Percentiles rank a stretch among this genome's conserved stretches.
Conservation (phyloP, 202 grass and related monocot species). For the Carex sylvatica region DNA sequence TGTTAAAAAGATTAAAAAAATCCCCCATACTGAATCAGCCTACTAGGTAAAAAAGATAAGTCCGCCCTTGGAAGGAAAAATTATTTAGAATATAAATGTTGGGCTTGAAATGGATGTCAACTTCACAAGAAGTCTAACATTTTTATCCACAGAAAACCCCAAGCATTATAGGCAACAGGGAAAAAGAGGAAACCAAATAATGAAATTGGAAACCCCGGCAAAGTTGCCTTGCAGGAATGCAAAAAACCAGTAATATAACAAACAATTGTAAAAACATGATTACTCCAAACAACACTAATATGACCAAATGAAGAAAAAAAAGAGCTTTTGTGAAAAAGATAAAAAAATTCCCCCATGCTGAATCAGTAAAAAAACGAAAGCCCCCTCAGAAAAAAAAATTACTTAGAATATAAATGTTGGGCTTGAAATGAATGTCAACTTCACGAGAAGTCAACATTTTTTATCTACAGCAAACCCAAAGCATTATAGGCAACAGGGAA, state of each 20-base stretch:
- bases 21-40: too few species aligned
- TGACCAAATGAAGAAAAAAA: too few species aligned
- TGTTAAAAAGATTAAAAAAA: too few species aligned
- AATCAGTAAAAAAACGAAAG: too few species aligned
- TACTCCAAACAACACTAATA: too few species aligned
- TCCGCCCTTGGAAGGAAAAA: too few species aligned
- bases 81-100: not conserved
- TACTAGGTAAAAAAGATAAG: too few species aligned
- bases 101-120: not conserved
- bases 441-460: not conserved
- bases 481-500: slow-evolving; percentile 13
- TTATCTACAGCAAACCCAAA: not conserved
- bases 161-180: slow-evolving; percentile 4
- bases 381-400: not conserved
- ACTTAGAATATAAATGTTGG: not conserved
- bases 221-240: not conserved
- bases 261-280: too few species aligned
- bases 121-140: not conserved
- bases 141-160: not conserved
- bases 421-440: not conserved
- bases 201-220: slow-evolving; percentile 20
- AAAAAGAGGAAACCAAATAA: slow-evolving; percentile 24
- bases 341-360: too few species aligned
- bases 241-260: not conserved
- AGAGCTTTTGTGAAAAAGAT: too few species aligned